These are phyloP conservation scores for Akanthomyces muscarius DNA, from an alignment of 2,329 filamentous ascomycete species.

Conservation along the genomic window DNA sequence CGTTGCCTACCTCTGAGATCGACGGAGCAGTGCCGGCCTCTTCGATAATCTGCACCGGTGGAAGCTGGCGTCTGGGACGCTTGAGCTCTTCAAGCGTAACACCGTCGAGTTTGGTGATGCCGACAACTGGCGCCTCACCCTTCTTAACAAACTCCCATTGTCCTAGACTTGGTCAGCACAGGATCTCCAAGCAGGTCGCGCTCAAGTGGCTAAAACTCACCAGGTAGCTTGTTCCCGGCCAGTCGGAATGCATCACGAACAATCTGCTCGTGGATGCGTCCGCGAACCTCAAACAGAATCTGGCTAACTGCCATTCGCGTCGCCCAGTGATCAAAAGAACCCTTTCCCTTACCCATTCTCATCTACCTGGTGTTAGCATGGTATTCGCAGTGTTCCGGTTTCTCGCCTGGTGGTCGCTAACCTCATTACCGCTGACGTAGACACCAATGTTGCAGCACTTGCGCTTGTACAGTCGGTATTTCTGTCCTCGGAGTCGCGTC, in stretches of 20 bases:
- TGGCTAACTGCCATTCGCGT: conserved; percentile 85
- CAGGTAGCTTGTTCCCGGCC: conserved; percentile 91
- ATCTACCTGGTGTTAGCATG: conserved; percentile 44
- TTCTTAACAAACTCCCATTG: conserved; percentile 93
- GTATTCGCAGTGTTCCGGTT: not conserved
- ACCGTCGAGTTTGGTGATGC: conserved; percentile 85
- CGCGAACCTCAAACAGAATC: conserved; percentile 88
- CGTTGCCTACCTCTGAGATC: conserved; percentile 31
- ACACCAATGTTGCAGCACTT: conserved; percentile 92
- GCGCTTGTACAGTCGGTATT: conserved; percentile 87
- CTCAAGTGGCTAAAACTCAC: conserved; percentile 44
- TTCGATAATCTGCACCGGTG: conserved; percentile 38
- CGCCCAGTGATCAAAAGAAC: conserved; percentile 95
- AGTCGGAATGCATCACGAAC: conserved; percentile 89
- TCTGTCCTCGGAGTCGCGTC: conserved; percentile 79
- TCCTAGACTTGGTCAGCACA: conserved; percentile 42
- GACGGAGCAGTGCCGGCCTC: conserved; percentile 25
- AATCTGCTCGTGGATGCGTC: conserved; percentile 89
- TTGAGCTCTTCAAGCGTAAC: conserved; percentile 80
- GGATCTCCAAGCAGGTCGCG: not conserved
- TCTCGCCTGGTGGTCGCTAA: conserved; percentile 35
- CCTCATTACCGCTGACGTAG: conserved; percentile 91
- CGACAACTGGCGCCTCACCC: conserved; percentile 84
- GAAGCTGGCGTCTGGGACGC: conserved; percentile 67
- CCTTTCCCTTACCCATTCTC: conserved; percentile 99